These are phyloP conservation scores for Emericellopsis cladophorae DNA, from an alignment of 2,329 filamentous ascomycete species.

Conservation along the genomic window DNA sequence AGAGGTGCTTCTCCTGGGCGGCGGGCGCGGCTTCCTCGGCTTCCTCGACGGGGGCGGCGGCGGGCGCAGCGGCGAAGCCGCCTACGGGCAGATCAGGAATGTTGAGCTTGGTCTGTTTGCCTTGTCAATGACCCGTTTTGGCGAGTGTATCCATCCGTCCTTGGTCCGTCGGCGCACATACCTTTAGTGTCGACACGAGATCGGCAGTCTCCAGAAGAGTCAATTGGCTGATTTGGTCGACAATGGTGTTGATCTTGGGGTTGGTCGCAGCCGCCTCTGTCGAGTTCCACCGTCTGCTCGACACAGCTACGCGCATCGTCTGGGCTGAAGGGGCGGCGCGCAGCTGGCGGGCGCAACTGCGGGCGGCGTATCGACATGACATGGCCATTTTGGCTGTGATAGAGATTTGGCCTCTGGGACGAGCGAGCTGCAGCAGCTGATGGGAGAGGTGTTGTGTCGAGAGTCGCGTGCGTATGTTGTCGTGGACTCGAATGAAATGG, in stretches of 20 bases:
- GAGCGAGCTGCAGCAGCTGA: constrained; percentile 2
- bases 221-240: constrained; percentile 98
- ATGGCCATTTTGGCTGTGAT: constrained; percentile 39
- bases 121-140: neutral
- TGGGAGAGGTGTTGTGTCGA: constrained; percentile 7
- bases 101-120: constrained; percentile 69
- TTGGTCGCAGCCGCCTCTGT: constrained; percentile 59
- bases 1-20: constrained; percentile 91
- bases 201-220: constrained; percentile 96
- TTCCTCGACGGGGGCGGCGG: constrained; percentile 58
- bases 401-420: constrained; percentile 2
- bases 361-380: constrained; percentile 50
- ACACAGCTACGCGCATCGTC: constrained; percentile 25
- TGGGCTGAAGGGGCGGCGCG: constrained; percentile 33
- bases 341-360: constrained; percentile 51
- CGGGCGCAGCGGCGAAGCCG: constrained; percentile 64
- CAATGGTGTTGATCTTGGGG: constrained; percentile 88
- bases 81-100: constrained; percentile 96
- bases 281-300: constrained; percentile 68
- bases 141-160: neutral
- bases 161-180: constrained; percentile 22
- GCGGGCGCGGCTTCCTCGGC: constrained; percentile 80
- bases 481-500: constrained; percentile 9
- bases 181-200: constrained; percentile 89
- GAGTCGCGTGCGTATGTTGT: constrained; percentile 8